Evolutionary conservation across 805 yeast species (phyloP).

Genomic region (Hanseniaspora valbyensis): DNA sequence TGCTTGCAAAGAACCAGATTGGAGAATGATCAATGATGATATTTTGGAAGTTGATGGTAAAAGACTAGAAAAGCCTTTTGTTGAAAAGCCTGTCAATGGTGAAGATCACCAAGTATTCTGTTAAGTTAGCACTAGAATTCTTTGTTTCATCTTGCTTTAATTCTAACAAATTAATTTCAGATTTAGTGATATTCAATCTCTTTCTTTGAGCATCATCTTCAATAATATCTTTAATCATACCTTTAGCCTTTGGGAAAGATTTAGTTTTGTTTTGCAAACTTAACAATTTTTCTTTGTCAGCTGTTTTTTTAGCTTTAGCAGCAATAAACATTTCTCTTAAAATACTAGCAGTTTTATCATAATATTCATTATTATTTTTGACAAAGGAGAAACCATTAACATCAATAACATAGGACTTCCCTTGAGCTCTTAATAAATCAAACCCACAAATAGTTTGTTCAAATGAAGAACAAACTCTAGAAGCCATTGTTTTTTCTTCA

Average conservation of each 20-base stretch:
- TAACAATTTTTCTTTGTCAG: slow-evolving; percentile 31
- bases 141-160: slow-evolving; percentile 20
- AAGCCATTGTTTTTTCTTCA: slow-evolving; percentile 73
- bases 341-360: slow-evolving; percentile 70
- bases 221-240: slow-evolving; percentile 5
- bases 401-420: slow-evolving; percentile 84
- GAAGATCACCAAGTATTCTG: slow-evolving; percentile 56
- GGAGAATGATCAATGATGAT: slow-evolving; percentile 85
- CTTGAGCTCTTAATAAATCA: slow-evolving; percentile 81
- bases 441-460: slow-evolving; percentile 95
- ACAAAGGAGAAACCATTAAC: slow-evolving; percentile 98
- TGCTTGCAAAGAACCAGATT: slow-evolving; percentile 50
- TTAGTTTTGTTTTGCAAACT: slow-evolving; percentile 18
- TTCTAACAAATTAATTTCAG: slow-evolving; percentile 10
- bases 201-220: slow-evolving; percentile 9
- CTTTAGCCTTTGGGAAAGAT: slow-evolving; percentile 8
- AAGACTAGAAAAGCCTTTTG: slow-evolving; percentile 75
- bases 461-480: slow-evolving; percentile 59
- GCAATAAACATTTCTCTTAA: slow-evolving; percentile 62
- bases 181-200: slow-evolving; percentile 16
- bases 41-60: slow-evolving; percentile 66
- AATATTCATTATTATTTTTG: slow-evolving; percentile 77
- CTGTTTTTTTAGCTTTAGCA: slow-evolving; percentile 42
- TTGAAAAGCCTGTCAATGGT: slow-evolving; percentile 97
- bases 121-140: slow-evolving; percentile 17